These are phyloP conservation scores for Fusarium dimerum DNA, from an alignment of 2,329 filamentous ascomycete genomes.

Conservation along the genomic window DNA sequence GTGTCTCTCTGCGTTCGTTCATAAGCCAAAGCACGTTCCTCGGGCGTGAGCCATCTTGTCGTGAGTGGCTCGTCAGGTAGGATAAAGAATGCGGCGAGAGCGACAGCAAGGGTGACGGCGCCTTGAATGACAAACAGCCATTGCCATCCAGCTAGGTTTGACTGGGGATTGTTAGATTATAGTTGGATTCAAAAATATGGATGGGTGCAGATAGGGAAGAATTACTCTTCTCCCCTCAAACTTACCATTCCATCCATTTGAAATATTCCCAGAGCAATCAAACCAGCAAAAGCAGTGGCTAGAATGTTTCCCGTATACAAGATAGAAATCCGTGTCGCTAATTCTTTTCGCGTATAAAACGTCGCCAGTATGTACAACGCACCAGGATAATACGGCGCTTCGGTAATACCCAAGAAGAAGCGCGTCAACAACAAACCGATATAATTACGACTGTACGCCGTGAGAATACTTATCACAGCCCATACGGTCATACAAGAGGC, in stretches of 20 bases:
- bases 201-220: too few species aligned
- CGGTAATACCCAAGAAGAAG: conserved; percentile 43
- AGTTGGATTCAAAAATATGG: background rate
- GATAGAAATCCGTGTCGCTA: conserved; percentile 43
- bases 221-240: background rate
- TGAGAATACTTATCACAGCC: conserved; percentile 47
- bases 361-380: conserved; percentile 47
- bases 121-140: conserved; percentile 68
- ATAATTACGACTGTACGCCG: conserved; percentile 48
- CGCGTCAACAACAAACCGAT: conserved; percentile 48
- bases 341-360: conserved; percentile 55
- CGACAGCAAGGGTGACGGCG: conserved; percentile 33
- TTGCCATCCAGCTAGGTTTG: conserved; percentile 29
- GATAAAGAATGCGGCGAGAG: conserved; percentile 25
- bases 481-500: conserved; percentile 45
- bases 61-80: conserved; percentile 43
- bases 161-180: background rate
- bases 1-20: conserved; percentile 46
- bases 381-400: conserved; percentile 41
- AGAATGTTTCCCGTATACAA: conserved; percentile 44
- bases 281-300: conserved; percentile 40
- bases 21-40: conserved; percentile 43
- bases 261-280: conserved; percentile 46
- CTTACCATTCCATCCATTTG: conserved; percentile 26
- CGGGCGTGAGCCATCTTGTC: conserved; percentile 41